These are phyloP conservation scores for Claviceps purpurea DNA, from an alignment of 2,329 filamentous ascomycete species.

Conservation along the genomic window DNA sequence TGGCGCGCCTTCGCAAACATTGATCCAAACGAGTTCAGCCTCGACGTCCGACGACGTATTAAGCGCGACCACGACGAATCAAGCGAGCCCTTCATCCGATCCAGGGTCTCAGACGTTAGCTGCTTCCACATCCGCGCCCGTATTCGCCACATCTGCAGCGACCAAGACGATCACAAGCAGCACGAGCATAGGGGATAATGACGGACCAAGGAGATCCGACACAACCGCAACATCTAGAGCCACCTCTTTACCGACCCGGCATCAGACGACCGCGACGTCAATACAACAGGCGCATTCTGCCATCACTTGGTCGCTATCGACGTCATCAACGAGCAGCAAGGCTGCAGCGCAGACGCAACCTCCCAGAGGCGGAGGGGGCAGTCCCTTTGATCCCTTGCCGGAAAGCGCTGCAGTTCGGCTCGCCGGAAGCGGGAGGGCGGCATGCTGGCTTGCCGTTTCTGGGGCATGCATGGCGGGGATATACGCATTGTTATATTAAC, in stretches of 20 bases:
- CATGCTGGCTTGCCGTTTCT: background rate
- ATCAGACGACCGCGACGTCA: background rate
- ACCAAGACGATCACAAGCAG: too few species aligned
- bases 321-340: constrained; percentile 1
- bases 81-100: too few species aligned
- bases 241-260: background rate
- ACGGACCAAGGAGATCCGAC: background rate
- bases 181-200: background rate
- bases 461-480: background rate
- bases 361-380: constrained; percentile 10
- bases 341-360: constrained; percentile 2
- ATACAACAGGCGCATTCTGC: background rate
- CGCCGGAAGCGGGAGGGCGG: background rate
- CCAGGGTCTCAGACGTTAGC: too few species aligned
- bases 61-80: background rate
- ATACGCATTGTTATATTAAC: background rate
- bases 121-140: background rate
- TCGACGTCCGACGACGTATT: background rate
- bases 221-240: background rate
- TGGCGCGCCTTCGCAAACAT: background rate
- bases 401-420: background rate
- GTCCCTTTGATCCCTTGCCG: constrained; percentile 10
- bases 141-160: background rate
- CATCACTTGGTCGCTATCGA: constrained; percentile 1
- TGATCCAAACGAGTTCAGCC: background rate